Evolutionary conservation across 1,139 yeast species (phyloP), one percentile per base, ranked within the genome.

Genomic region (Candida glucosophila): DNA sequence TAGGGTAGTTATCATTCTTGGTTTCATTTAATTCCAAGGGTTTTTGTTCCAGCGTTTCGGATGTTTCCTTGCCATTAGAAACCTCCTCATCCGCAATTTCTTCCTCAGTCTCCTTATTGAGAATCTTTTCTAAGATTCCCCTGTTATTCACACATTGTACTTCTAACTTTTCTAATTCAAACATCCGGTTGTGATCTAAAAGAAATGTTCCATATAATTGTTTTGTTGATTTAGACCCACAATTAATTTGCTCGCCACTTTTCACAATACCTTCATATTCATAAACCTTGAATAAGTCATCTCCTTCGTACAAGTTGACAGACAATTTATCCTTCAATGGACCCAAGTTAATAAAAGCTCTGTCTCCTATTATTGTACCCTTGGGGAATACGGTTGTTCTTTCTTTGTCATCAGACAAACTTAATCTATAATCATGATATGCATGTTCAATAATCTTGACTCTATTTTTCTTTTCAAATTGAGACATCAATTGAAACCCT

Each of bases 391-490:
- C 37, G 20, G 42, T 42, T n/a, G 41, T 32, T 17, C 46, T 35
- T 37, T 54, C 52, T 34, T 42, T 43, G 42, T 48, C 29, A 33
- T 43, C 44, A 7, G 44, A 39, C 10, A 62, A 33, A 6, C 36
- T 42, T 9, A 60, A 36, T 29, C 58, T 61, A 43, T 60, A 76
- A 32, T 59, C 56, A 29, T 50, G 57, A 31, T 48, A 58, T 11
- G 71, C 52, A 30, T 68, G 70, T 34, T 85, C 95, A 23, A 68
- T 47, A 5, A 85, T 63, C 14, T 62, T 58, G 28, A 85, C 64
- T 23, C 72, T 76, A 40, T 72, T 75, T 6, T 79, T 64, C 38
- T 74, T 72, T 47, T 77, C 77, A 64, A 69, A 27, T 17, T 43
- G 37, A 8, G 62, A 55, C 35, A 61, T 63, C 35, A 58, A 47